Evolutionary conservation across 208 protist genomes (phyloP).

Genomic region (Leishmania braziliensis): DNA sequence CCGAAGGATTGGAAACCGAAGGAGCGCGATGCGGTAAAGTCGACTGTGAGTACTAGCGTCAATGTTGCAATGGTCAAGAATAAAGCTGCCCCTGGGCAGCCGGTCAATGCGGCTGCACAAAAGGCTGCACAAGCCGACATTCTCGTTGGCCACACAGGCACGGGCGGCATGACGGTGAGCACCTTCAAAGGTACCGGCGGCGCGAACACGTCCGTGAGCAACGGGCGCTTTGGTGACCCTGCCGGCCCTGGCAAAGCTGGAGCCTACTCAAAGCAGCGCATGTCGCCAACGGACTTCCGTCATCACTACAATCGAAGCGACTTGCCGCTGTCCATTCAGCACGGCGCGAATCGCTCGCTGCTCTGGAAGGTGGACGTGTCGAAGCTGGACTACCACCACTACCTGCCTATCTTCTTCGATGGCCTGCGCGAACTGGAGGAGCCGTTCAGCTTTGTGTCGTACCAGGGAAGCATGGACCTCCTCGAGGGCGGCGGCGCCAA

Average conservation of each 20-base stretch:
- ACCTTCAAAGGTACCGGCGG: conserved; percentile 69
- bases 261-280: conserved; percentile 69
- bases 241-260: conserved; percentile 72
- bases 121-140: conserved; percentile 29
- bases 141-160: conserved; percentile 78
- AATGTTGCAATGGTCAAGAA: conserved; percentile 28
- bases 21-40: conserved; percentile 39
- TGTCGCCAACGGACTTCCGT: conserved; percentile 95
- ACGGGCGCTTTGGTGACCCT: conserved; percentile 80
- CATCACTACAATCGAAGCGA: conserved; percentile 98
- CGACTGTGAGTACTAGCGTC: conserved; percentile 33
- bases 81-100: conserved; percentile 6
- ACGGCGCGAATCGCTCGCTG: conserved; percentile 92
- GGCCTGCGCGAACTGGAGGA: conserved; percentile 97
- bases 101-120: conserved; percentile 5
- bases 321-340: conserved; percentile 96
- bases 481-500: conserved; percentile 94
- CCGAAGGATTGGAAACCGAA: conserved; percentile 38
- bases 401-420: conserved; percentile 99
- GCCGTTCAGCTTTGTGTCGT: conserved; percentile 96
- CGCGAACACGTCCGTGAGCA: conserved; percentile 39
- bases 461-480: conserved; percentile 95
- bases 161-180: conserved; percentile 82
- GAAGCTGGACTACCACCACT: conserved; percentile 99
- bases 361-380: conserved; percentile 97